Evolutionary conservation across 192 early-diverging fungal genomes (phyloP), one percentile per base, ranked within the genome.

Genomic region (Linnemannia zychae): DNA sequence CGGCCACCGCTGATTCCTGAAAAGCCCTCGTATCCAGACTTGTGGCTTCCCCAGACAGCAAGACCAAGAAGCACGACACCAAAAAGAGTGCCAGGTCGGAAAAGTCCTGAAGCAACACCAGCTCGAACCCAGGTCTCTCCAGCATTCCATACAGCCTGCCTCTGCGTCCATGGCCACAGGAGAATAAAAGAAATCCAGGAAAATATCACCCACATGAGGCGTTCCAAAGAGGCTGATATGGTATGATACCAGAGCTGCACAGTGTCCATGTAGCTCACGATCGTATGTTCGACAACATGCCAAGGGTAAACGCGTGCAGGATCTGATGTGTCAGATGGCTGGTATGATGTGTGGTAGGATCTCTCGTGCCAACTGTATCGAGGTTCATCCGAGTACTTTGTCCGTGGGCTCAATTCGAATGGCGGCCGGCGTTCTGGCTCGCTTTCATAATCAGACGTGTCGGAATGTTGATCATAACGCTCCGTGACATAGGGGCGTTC

Each of bases 61-160:
- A 79, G 16, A 15, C 49, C 70, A 17, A 84, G 52, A 18, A 76
- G 20, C 0, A 53, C 68, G 15, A 84, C 72, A 0, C 82, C 73
- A 15, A 75, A 44, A 52, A 84, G 71, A 11, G 82, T 79, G 16
- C 77, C 77, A 49, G 82, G 77, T n/a, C 77, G 73, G 20, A 84
- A 24, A 20, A 84, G 34, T 9, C 82, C 82, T 9, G 52, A 52
- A 0, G 72, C 50, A 0, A 72, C 63, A 16, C 82, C 82, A n/a
- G 73, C 68, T 1, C 44, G 66, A 5, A 71, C 13, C 76, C 76
- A 79, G 4, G 22, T 20, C 17, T 67, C 48, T 20, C 68, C 70
- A 34, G 20, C n/a, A 3, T 37, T 60, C 37, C 75, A 49, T 2
- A 73, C 48, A 37, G 24, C 37, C 11, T 82, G 52, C 2, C 81